Conservation (phyloP, 176 grass and related monocot genomes). For the maize (Zea mays) region Zm-B73-REFERENCE-NAM-5.0 NC_050100.1:82949001-82949500, state of each 20-base stretch:
- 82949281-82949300: slow-evolving; percentile 86
- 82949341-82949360: slow-evolving; percentile 80
- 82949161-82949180: neutral
- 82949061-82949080: slow-evolving; percentile 6
- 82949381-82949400: slow-evolving; percentile 79
- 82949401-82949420: slow-evolving; percentile 80
- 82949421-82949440: slow-evolving; percentile 77
- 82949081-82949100: slow-evolving; percentile 19
- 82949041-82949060: slow-evolving; percentile 16
- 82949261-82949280: neutral
- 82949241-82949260: slow-evolving; percentile 3
- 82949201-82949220: neutral
- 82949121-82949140: neutral
- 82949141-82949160: neutral
- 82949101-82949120: slow-evolving; percentile 7
- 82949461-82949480: slow-evolving; percentile 73
- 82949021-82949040: slow-evolving; percentile 98
- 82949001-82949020: slow-evolving; percentile 87
- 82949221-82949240: neutral
- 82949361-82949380: slow-evolving; percentile 78
- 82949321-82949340: slow-evolving; percentile 73
- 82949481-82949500: slow-evolving; percentile 57
- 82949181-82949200: slow-evolving; percentile 1
- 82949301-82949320: slow-evolving; percentile 64
- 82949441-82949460: slow-evolving; percentile 81